Base-by-base conservation (phyloP, 75 land plant species). In the Pseudotsuga menziesii region DNA sequence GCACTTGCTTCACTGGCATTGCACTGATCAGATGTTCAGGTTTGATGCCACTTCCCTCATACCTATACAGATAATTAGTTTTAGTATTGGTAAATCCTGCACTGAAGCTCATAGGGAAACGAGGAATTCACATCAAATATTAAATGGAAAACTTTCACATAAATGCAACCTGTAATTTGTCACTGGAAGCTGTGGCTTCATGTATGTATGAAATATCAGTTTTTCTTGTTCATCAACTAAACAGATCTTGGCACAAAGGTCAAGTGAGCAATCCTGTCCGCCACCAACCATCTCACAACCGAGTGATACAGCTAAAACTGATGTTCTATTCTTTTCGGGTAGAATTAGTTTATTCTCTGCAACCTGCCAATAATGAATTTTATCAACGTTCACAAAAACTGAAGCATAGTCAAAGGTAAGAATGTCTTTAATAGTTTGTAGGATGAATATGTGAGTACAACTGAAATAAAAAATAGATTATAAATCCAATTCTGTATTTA, bases 201-300 rank as follows among this genome's bases (percentile, higher is more conserved):
- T 93, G 70, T 77, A 92, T 17, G 90, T 80, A 26, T 89, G 81
- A n/a, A 92, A 86, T 23, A 94, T 79, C 11, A 84, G 57, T 62
- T 88, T 90, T 75, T 94, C 98, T 69, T 90, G 77, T 77, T 92
- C 91, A 78, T 94, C 95, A 61, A 92, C 78, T 32, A 92, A 77
- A 83, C 93, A 94, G 19, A 94, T 52, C 9, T 48, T 48, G 54
- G 54, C 54, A 48, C 54, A 48, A 48, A 9, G 54, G 77, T 92
- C 87, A 61, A 94, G 72, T 48, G 54, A 48, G 9, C 54, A 0
- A 48, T 48, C 11, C 75, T 78, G 88, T 52, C 93, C 95, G 16
- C 98, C 95, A 29, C 98, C 93, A 61, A 91, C 98, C 98, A 92
- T 95, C 80, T 89, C 89, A 80, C 98, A 94, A 54, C 82, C 93